A percentile compares a stretch with the other conserved stretches of the same genome.
Conservation (phyloP, 495 filamentous ascomycete species). For the Hypoxylon trugodes region DNA sequence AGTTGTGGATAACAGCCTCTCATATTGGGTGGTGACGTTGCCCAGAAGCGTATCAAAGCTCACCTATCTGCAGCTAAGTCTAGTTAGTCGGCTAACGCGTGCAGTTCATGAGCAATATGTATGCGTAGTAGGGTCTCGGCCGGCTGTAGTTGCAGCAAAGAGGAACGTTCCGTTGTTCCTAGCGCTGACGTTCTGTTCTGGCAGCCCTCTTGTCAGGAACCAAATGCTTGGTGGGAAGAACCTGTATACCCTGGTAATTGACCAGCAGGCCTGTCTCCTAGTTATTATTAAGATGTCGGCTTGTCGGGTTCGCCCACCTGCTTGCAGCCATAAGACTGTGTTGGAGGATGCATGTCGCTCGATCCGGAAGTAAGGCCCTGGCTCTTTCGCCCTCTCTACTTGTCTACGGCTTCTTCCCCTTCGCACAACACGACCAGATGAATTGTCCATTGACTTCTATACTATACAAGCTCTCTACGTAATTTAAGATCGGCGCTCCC, state of each 20-base stretch:
- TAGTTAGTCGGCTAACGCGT: slow-evolving; percentile 30
- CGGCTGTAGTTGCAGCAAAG: slow-evolving; percentile 33
- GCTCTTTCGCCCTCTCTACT: too few relatives aligned
- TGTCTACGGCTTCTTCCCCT: slow-evolving; percentile 28
- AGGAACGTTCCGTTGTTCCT: slow-evolving; percentile 32
- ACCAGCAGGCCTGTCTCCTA: slow-evolving; percentile 21
- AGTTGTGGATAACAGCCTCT: slow-evolving; percentile 34
- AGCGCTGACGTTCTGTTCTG: slow-evolving; percentile 28
- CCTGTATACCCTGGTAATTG: slow-evolving; percentile 25
- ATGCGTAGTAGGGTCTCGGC: slow-evolving; percentile 22
- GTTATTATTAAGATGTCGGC: slow-evolving; percentile 31
- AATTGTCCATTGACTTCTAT: slow-evolving; percentile 21
- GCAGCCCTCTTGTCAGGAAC: slow-evolving; percentile 32
- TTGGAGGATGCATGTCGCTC: slow-evolving; percentile 42
- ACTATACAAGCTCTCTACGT: slow-evolving; percentile 30
- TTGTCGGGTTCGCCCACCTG: slow-evolving; percentile 37
- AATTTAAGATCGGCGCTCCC: slow-evolving; percentile 33
- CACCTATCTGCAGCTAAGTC: slow-evolving; percentile 29
- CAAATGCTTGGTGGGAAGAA: slow-evolving; percentile 33
- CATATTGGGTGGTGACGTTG: slow-evolving; percentile 36
- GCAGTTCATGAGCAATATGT: slow-evolving; percentile 26
- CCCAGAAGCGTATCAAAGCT: slow-evolving; percentile 29
- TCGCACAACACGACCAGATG: slow-evolving; percentile 22
- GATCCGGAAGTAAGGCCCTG: slow-evolving; percentile 38
- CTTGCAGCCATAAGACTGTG: slow-evolving; percentile 34